Conservation (phyloP, 495 filamentous ascomycete genomes). For the Aspergillus hancockii region DNA sequence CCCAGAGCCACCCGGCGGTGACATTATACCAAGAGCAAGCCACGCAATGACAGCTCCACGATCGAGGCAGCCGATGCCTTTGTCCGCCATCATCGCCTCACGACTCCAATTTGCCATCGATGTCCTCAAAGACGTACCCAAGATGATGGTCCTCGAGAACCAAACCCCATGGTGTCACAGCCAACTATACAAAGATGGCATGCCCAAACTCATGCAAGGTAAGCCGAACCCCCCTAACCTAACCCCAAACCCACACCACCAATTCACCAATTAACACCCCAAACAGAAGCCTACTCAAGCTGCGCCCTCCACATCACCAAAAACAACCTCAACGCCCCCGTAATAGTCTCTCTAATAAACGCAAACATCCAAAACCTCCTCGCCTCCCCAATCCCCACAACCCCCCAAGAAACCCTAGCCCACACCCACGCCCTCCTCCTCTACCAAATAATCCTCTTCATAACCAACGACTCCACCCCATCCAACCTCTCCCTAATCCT, state of each 20-base stretch:
- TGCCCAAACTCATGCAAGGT: slow-evolving; percentile 54
- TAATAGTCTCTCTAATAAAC: slow-evolving; percentile 46
- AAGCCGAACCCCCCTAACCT: slow-evolving; percentile 11
- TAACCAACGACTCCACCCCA: slow-evolving; percentile 55
- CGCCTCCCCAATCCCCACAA: slow-evolving; percentile 30
- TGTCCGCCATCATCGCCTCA: slow-evolving; percentile 28
- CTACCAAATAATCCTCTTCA: slow-evolving; percentile 52
- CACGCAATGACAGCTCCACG: slow-evolving; percentile 10
- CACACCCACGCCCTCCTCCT: slow-evolving; percentile 37
- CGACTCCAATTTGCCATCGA: slow-evolving; percentile 49
- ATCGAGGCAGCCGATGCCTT: slow-evolving; percentile 10
- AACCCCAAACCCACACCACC: too few species aligned
- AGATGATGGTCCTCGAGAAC: slow-evolving; percentile 48
- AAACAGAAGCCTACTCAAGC: slow-evolving; percentile 47
- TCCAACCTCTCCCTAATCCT: slow-evolving; percentile 45
- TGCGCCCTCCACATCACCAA: slow-evolving; percentile 52
- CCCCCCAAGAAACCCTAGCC: slow-evolving; percentile 29
- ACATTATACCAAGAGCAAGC: not conserved
- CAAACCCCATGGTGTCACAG: slow-evolving; percentile 52
- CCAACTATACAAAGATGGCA: slow-evolving; percentile 43
- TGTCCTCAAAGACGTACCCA: slow-evolving; percentile 38
- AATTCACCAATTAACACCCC: not conserved
- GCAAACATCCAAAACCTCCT: slow-evolving; percentile 38
- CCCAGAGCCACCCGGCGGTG: not conserved
- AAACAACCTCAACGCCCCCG: slow-evolving; percentile 41